Base-by-base conservation (phyloP, 2,329 filamentous ascomycete species). In the Pestalotiopsis sp. region DNA sequence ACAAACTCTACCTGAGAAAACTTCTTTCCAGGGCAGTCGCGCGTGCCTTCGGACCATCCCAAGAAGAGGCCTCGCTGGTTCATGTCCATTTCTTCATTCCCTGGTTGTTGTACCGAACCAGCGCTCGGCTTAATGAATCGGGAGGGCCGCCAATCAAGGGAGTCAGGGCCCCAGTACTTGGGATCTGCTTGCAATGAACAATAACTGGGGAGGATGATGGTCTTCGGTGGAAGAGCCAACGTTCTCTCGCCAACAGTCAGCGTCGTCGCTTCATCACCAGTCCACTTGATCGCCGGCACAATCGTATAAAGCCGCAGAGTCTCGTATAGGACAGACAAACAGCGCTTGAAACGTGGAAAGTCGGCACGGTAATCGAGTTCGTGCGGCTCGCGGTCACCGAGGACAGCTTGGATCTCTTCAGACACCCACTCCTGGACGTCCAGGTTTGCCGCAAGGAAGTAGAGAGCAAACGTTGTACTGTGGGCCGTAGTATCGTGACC, bases 401-500 rank as follows among this genome's bases (percentile, higher is more conserved):
- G 65, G 4, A 66, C 68, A 4, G 25, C 12, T 7, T 23, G 39
- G 14, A 72, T 31, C 27, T 31, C 73, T 20, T 69, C 69, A 12
- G 39, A 59, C n/a, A 67, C 57, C 72, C 67, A 71, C 2, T 56
- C 72, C 68, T 75, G 74, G 12, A 72, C 69, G 7, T 72, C 68
- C 0, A 72, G 72, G 27, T 73, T 41, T 6, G 70, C 71, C n/a
- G 71, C 74, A 14, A 76, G 68, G 14, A 72, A 70, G 3, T 68
- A 13, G 49, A 76, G 66, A 17, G 60, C 68, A 27, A 73, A 74
- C 2, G 71, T 69, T 13, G 75, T 41, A 3, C 72, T 72, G 31
- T 72, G 72, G 5, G 75, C 74, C 2, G 75, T 76, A 3, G 76
- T 77, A 56, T 78, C 75, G 45, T 78, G 72, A 23, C 76, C 76